phyloP scores from a whole-genome alignment of 2,329 filamentous ascomycete genomes.

The Xylaria sp. region DNA sequence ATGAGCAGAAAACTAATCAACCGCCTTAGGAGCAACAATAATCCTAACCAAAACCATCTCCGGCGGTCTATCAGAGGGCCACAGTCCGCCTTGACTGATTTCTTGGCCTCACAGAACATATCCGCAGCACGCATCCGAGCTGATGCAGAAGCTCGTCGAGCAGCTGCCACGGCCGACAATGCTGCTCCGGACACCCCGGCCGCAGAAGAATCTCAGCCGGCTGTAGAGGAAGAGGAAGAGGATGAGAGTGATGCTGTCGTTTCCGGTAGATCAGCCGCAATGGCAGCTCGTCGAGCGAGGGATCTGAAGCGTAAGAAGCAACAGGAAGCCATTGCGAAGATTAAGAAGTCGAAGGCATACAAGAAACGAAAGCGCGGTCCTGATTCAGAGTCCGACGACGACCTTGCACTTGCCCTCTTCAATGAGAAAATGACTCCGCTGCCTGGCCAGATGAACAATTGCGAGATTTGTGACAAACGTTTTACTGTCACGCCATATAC shows the following conservation, averaged over 20 bases:
- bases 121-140: constrained; percentile 43
- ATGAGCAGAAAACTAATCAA: constrained; percentile 24
- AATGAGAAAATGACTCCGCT: constrained; percentile 62
- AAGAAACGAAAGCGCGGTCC: constrained; percentile 61
- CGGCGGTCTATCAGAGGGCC: constrained; percentile 44
- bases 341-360: constrained; percentile 68
- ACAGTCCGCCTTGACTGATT: constrained; percentile 48
- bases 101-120: constrained; percentile 47
- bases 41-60: constrained; percentile 30
- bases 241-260: constrained; percentile 29
- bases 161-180: constrained; percentile 29
- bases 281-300: constrained; percentile 31
- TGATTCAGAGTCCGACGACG: constrained; percentile 60
- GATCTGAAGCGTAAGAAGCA: constrained; percentile 63
- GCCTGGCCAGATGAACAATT: constrained; percentile 91
- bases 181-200: constrained; percentile 25
- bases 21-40: constrained; percentile 32
- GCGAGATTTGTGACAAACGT: constrained; percentile 83
- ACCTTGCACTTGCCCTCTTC: constrained; percentile 61
- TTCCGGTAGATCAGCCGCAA: constrained; percentile 11
- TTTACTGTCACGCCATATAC: constrained; percentile 95
- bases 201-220: constrained; percentile 22
- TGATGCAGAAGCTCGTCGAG: constrained; percentile 37
- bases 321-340: constrained; percentile 67
- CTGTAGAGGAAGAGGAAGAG: constrained; percentile 34